Percentiles rank a stretch among this genome's conserved stretches.
phyloP scores from a whole-genome alignment of 2,329 filamentous ascomycete genomes.

The Trichoderma sp. region DNA sequence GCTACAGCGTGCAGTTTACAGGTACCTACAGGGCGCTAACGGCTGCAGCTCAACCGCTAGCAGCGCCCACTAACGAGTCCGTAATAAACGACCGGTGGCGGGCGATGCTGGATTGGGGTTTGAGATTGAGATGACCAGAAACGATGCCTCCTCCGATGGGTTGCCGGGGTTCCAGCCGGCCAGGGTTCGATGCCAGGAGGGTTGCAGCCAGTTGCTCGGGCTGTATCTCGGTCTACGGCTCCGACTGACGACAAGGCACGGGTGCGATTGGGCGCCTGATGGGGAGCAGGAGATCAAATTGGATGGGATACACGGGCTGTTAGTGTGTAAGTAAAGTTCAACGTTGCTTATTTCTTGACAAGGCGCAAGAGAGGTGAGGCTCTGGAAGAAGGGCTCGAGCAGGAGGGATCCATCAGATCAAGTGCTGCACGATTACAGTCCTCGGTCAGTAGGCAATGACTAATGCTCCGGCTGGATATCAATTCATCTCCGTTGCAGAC shows the following conservation, averaged over 20 bases:
- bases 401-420: too few species aligned
- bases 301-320: not conserved
- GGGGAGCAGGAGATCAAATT: not conserved
- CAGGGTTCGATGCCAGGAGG: not conserved
- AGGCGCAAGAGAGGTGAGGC: not conserved
- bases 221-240: constrained; percentile 12
- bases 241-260: not conserved
- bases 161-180: constrained; percentile 8
- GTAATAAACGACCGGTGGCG: not conserved
- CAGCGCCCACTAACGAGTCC: not conserved
- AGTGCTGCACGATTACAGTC: not conserved
- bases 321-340: not conserved
- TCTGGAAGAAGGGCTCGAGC: not conserved
- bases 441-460: not conserved
- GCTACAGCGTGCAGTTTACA: not conserved
- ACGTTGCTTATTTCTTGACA: not conserved
- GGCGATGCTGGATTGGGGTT: not conserved
- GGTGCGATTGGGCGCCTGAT: not conserved
- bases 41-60: not conserved
- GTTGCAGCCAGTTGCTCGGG: constrained; percentile 9
- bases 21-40: not conserved
- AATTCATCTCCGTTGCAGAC: not conserved
- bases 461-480: not conserved
- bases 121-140: constrained; percentile 3
- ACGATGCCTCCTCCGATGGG: not conserved